Evolutionary conservation across 192 early-diverging fungal genomes (phyloP).

Genomic region (Coemansia javaensis): DNA sequence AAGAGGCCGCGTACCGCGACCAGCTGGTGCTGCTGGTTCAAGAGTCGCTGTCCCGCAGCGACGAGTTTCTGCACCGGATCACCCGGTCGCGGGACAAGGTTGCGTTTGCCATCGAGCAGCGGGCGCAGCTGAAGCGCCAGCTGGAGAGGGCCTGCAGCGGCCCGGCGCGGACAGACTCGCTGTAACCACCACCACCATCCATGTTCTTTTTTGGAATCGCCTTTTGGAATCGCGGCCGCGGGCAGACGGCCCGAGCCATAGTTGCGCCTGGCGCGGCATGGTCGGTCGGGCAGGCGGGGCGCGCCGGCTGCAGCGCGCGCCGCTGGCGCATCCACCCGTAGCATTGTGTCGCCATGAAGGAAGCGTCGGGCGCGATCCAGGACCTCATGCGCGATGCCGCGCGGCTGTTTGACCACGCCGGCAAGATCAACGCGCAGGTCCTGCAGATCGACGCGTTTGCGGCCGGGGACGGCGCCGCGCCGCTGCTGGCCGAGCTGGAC

Average conservation of each 20-base stretch:
- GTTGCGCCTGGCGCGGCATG: too few relatives aligned
- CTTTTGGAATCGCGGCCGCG: too few relatives aligned
- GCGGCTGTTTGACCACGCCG: slow-evolving; percentile 35
- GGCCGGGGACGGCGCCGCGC: slow-evolving; percentile 2
- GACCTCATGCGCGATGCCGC: slow-evolving; percentile 48
- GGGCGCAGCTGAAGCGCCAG: slow-evolving; percentile 31
- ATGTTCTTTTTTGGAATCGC: too few relatives aligned
- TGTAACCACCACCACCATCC: too few relatives aligned
- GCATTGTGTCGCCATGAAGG: slow-evolving; percentile 13
- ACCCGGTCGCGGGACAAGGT: slow-evolving; percentile 39
- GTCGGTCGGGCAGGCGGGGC: too few relatives aligned
- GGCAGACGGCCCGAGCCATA: too few relatives aligned
- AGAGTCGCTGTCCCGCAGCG: slow-evolving; percentile 43
- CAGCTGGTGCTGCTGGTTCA: slow-evolving; percentile 42
- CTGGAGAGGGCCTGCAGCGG: slow-evolving; percentile 22
- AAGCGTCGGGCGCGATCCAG: slow-evolving; percentile 27
- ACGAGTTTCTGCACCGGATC: slow-evolving; percentile 44
- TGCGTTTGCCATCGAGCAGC: slow-evolving; percentile 40
- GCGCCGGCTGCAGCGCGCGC: too few relatives aligned
- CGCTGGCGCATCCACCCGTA: too few relatives aligned
- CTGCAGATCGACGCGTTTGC: slow-evolving; percentile 39
- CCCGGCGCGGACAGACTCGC: too few relatives aligned
- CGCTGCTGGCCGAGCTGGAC: slow-evolving; percentile 21
- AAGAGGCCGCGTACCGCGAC: slow-evolving; percentile 27
- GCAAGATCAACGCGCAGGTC: slow-evolving; percentile 32